phyloP scores from a whole-genome alignment of 371 early-diverging fungal species.

The Rhizomucor pusillus region DNA sequence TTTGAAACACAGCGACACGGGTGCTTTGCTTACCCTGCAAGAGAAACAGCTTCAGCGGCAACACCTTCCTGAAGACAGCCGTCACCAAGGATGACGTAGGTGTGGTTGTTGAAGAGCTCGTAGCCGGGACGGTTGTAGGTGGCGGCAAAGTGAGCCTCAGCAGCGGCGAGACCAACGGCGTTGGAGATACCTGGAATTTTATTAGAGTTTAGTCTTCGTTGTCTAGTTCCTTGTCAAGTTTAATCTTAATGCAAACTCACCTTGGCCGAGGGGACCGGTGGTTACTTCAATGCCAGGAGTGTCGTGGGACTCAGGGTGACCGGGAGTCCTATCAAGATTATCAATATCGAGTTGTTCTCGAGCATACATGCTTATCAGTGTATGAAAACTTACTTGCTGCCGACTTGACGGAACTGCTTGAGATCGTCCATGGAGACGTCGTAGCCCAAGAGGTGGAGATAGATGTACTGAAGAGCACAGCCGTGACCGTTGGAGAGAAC shows the following conservation, averaged over 20 bases:
- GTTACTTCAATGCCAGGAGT: conserved; percentile 96
- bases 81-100: conserved; percentile 94
- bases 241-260: conserved; percentile 24
- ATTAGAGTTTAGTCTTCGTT: not conserved
- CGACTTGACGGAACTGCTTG: conserved; percentile 93
- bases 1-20: conserved; percentile 44
- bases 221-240: too few relatives aligned
- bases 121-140: conserved; percentile 87
- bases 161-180: conserved; percentile 97
- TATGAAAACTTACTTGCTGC: conserved; percentile 61
- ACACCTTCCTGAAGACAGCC: conserved; percentile 99
- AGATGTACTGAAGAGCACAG: conserved; percentile 93
- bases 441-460: conserved; percentile 92
- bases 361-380: not conserved
- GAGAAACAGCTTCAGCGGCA: conserved; percentile 91
- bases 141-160: conserved; percentile 86
- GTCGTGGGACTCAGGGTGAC: conserved; percentile 91
- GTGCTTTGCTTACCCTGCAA: conserved; percentile 80
- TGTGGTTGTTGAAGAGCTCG: conserved; percentile 82
- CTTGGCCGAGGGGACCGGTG: conserved; percentile 99
- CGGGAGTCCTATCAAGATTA: conserved; percentile 52
- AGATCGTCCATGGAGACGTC: conserved; percentile 93
- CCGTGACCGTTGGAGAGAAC: conserved; percentile 99
- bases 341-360: not conserved
- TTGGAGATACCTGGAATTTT: conserved; percentile 60